Base-by-base conservation (phyloP, 2,329 filamentous ascomycete species). In the Phialophora tarda region DNA sequence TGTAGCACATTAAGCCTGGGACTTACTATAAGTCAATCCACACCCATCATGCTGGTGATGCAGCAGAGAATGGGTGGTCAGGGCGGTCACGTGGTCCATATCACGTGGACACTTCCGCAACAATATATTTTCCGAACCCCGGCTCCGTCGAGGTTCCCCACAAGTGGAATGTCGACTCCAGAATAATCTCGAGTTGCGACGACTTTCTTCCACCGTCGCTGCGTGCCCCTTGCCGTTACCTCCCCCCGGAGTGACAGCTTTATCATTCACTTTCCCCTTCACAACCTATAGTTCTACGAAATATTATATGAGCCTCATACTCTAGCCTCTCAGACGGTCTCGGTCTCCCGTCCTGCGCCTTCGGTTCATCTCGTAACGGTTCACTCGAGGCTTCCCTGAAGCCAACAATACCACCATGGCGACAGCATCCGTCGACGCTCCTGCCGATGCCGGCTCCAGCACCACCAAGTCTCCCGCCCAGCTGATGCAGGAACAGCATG, bases 401-500 rank as follows among this genome's bases (percentile, higher is more conserved):
- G 67, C 64, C 67, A 65, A 12, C 51, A 28, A 51, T 47, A 56
- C 57, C 32, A 67, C 34, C 59, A 71, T 71, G 69, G 66, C 66
- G 28, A 61, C 69, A 32, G 57, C 59, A 30, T 62, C 69, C 24
- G 63, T 58, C 11, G 69, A 71, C 51, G 21, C 68, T 63, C 41
- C 71, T 48, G 66, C 67, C 26, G 71, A 71, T 55, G 67, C 68
- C 56, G 69, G 69, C 60, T 69, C 69, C 26, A 67, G 71, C 59
- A 73, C 74, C 28, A 73, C 66, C 65, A 71, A 82, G 74, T 83
- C 82, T 51, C 81, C 82, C 38, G 84, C 84, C 38, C 83, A 85
- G 71, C 77, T 82, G 72, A 78, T 87, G 71, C 80, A 83, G 74
- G 79, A 83, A 72, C 80, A 84, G 77, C 84, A 86, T 74, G 78